These are phyloP conservation scores for Ceratocystiopsis brevicomis DNA, from an alignment of 2,329 filamentous ascomycete species.

Conservation along the genomic window DNA sequence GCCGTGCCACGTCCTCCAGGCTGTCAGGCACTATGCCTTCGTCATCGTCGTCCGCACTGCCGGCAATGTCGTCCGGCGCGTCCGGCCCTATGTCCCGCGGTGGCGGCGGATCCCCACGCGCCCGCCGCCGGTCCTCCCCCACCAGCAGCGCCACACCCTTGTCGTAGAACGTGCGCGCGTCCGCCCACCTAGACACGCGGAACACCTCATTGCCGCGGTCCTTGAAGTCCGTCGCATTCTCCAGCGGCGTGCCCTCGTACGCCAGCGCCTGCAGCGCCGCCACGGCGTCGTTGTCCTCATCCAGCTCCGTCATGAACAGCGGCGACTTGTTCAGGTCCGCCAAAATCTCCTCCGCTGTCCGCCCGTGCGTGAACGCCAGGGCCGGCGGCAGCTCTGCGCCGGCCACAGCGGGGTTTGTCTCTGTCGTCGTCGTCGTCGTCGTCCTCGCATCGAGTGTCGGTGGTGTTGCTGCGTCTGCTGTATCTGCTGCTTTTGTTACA, in stretches of 20 bases:
- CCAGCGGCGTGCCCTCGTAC: constrained; percentile 76
- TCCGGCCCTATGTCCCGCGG: background rate
- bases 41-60: constrained; percentile 7
- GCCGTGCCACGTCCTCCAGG: constrained; percentile 39
- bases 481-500: background rate
- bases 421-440: background rate
- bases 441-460: background rate
- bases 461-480: background rate
- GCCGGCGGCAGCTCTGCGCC: constrained; percentile 28
- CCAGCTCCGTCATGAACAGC: constrained; percentile 89
- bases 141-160: constrained; percentile 63
- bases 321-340: constrained; percentile 45
- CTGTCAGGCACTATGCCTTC: constrained; percentile 21
- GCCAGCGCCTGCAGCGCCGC: constrained; percentile 79
- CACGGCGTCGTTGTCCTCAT: constrained; percentile 57
- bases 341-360: constrained; percentile 35
- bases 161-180: constrained; percentile 81
- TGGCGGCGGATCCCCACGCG: constrained; percentile 15
- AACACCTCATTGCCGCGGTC: constrained; percentile 87
- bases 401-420: constrained; percentile 1
- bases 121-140: constrained; percentile 39
- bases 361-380: constrained; percentile 21
- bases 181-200: constrained; percentile 49
- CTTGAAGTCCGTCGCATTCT: constrained; percentile 71
- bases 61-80: background rate